Base-by-base conservation (phyloP, 2,329 filamentous ascomycete genomes). In the Diaporthe ilicicola region DNA sequence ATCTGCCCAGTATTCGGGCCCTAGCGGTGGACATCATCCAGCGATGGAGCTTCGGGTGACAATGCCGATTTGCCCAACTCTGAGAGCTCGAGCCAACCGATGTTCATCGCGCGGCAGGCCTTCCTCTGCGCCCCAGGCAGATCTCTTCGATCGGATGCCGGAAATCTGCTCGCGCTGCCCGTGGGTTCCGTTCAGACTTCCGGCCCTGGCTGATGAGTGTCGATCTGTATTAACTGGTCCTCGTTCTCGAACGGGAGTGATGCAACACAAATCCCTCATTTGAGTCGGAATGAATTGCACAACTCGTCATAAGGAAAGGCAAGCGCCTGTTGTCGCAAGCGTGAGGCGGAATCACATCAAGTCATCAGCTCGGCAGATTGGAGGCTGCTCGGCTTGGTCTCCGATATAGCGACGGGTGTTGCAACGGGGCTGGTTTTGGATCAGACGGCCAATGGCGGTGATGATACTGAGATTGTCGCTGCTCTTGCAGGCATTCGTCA, bases 61-160 rank as follows among this genome's bases (percentile, higher is more conserved):
- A 10, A 37, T 46, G 42, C 59, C 27, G 59, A 15, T 17, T 15
- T 15, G 59, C n/a, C 37, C 29, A 17, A 13, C 8, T n/a, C 42
- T 48, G 59, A 4, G 32, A n/a, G n/a, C 59, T 34, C 37, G 59
- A 37, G 59, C 44, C 59, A 12, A 50, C 6, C 50, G 59, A n/a
- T 64, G 44, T 32, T 50, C 59, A n/a, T 50, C 29, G 44, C 59
- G 42, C 44, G 13, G 44, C 59, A 44, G 59, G 22, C 24, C 19
- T 48, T 15, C 46, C 27, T 19, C 59, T 34, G 59, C 56, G 59
- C 19, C 27, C 8, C 19, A 34, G 1, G 42, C 19, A 62, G 59
- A 62, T 62, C 59, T 62, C 59, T 22, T 27, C 59, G 59, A 62
- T 62, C 59, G 59, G 59, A 48, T 62, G 42, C 42, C 59, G 42